Conservation (phyloP, 495 filamentous ascomycete genomes). For the Xylaria venustula region DNA sequence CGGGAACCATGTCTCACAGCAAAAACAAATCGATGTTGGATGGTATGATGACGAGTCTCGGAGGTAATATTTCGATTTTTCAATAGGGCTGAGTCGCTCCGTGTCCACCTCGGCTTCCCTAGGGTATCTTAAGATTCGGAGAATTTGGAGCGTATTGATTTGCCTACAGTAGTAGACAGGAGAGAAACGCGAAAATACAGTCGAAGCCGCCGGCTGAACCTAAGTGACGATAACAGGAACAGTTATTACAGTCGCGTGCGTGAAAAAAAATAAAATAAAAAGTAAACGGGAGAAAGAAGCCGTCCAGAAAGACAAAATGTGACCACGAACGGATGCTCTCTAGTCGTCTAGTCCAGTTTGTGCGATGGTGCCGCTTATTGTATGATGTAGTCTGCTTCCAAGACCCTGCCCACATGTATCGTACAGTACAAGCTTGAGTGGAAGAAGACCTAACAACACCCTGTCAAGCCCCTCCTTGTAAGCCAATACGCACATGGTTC, state of each 20-base stretch:
- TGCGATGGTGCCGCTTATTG: constrained; percentile 12
- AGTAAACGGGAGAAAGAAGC: background rate
- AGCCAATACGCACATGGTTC: constrained; percentile 13
- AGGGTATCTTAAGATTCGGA: background rate
- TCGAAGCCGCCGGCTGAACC: background rate
- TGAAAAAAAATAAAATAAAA: background rate
- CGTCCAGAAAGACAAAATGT: constrained; percentile 3
- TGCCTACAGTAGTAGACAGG: background rate
- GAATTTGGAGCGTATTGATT: background rate
- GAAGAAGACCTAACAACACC: background rate
- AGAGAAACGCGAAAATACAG: background rate
- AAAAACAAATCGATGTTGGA: constrained; percentile 3
- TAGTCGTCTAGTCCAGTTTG: background rate
- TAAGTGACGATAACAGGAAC: constrained; percentile 1
- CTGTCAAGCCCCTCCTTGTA: constrained; percentile 10
- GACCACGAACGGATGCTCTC: constrained; percentile 8
- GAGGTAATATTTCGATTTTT: constrained; percentile 12
- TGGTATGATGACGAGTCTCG: constrained; percentile 15
- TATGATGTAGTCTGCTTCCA: constrained; percentile 12
- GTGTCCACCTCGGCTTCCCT: constrained; percentile 5
- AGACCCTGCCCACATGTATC: constrained; percentile 2
- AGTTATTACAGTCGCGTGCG: too few species aligned
- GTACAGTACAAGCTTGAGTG: constrained; percentile 7
- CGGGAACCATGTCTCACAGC: constrained; percentile 10
- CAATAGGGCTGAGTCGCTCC: constrained; percentile 15